These are phyloP conservation scores for Rhizopogon vesiculosus DNA, from an alignment of 768 basidiomycete genomes.

Conservation along the genomic window DNA sequence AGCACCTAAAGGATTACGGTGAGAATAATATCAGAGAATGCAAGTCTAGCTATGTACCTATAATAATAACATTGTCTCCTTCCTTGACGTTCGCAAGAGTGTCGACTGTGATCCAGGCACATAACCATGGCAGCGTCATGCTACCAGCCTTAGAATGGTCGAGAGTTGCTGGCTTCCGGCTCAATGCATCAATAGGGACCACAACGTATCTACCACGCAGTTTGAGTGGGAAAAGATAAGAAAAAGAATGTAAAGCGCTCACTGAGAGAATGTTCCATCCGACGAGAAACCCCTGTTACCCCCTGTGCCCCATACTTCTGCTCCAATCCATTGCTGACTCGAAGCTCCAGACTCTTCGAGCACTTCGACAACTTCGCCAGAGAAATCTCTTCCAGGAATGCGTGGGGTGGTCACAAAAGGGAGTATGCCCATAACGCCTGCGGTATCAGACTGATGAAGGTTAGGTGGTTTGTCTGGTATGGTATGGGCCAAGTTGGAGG, in stretches of 20 bases:
- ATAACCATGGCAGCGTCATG: conserved; percentile 30
- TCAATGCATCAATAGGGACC: conserved; percentile 23
- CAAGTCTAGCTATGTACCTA: conserved; percentile 12
- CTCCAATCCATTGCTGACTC: conserved; percentile 19
- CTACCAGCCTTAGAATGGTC: conserved; percentile 24
- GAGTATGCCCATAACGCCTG: conserved; percentile 19
- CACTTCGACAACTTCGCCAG: conserved; percentile 29
- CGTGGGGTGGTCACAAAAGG: conserved; percentile 30
- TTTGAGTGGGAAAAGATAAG: neutral
- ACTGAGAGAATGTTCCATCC: conserved; percentile 32
- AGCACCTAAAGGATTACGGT: conserved; percentile 18
- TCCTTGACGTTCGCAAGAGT: conserved; percentile 27
- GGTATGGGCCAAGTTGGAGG: neutral
- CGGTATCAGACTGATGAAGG: conserved; percentile 24
- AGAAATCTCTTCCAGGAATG: conserved; percentile 28
- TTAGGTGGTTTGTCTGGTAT: neutral
- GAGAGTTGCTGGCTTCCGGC: conserved; percentile 24
- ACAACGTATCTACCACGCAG: conserved; percentile 18
- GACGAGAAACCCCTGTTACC: conserved; percentile 26
- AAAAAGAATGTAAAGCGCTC: neutral
- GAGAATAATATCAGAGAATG: neutral
- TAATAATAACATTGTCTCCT: conserved; percentile 29
- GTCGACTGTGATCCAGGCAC: conserved; percentile 33
- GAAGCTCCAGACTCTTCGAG: conserved; percentile 17
- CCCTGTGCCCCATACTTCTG: conserved; percentile 31